Evolutionary conservation across 148 eudicot genomes (phyloP).

Genomic region (Spergularia bocconei): DNA sequence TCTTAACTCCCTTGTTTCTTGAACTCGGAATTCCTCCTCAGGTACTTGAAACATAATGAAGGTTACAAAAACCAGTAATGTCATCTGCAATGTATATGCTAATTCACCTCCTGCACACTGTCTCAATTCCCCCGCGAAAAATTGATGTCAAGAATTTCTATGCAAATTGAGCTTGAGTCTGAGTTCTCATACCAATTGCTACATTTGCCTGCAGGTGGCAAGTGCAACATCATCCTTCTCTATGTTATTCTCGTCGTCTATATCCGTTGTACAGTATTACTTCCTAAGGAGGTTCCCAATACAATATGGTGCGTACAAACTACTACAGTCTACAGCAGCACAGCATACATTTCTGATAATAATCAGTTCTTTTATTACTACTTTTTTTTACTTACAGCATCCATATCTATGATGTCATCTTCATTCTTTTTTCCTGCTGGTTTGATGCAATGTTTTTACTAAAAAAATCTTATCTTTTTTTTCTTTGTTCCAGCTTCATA

Average conservation of each 20-base stretch:
- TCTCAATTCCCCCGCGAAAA: neutral
- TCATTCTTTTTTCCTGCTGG: neutral
- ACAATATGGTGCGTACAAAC: constrained; percentile 23
- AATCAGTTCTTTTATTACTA: too few relatives aligned
- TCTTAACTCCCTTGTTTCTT: constrained; percentile 27
- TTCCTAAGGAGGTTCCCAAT: constrained; percentile 35
- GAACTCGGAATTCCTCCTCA: constrained; percentile 28
- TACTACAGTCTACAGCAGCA: neutral
- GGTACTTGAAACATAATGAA: neutral
- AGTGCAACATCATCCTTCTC: constrained; percentile 39
- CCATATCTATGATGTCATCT: neutral
- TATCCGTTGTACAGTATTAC: constrained; percentile 38
- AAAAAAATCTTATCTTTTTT: neutral
- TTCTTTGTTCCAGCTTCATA: constrained; percentile 25
- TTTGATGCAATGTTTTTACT: neutral
- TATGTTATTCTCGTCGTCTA: constrained; percentile 35
- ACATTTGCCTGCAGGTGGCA: constrained; percentile 23
- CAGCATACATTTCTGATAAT: too few relatives aligned
- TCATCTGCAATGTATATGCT: too few relatives aligned
- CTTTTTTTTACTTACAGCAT: too few relatives aligned
- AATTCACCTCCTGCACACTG: neutral
- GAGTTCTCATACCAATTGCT: too few relatives aligned
- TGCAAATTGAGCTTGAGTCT: neutral
- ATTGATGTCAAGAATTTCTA: too few relatives aligned
- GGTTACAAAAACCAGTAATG: too few relatives aligned